Percentiles rank a stretch among this genome's conserved stretches.
These are phyloP conservation scores for Spinellus fusiger DNA, from an alignment of 192 early-diverging fungal genomes.

Conservation along the genomic window DNA sequence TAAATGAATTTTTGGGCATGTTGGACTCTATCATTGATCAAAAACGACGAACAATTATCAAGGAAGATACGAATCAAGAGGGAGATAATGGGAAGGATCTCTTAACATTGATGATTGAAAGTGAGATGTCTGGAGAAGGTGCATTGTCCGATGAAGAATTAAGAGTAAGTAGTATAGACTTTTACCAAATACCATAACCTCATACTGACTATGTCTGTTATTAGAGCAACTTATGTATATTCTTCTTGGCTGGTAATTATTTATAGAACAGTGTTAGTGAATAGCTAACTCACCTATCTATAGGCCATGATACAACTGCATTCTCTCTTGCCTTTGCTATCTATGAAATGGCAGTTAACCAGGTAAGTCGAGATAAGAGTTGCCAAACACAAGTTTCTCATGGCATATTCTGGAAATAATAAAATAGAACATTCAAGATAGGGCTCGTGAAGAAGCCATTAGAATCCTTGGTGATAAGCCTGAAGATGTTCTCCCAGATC, in stretches of 20 bases:
- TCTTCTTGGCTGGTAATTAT: conserved; percentile 53
- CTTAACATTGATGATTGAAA: conserved; percentile 28
- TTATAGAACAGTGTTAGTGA: no score
- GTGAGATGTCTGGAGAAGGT: conserved; percentile 7
- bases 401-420: conserved; percentile 5
- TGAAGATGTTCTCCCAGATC: conserved; percentile 41
- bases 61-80: background rate
- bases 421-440: conserved; percentile 52
- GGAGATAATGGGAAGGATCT: conserved; percentile 21
- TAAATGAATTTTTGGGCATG: conserved; percentile 6
- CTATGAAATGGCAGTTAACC: conserved; percentile 42
- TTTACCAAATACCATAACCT: background rate
- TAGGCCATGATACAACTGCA: conserved; percentile 55
- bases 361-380: no score
- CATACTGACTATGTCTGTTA: background rate
- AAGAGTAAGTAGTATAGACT: background rate
- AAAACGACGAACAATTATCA: background rate
- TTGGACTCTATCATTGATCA: conserved; percentile 10
- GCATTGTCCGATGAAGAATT: background rate
- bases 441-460: conserved; percentile 47
- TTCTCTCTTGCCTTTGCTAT: conserved; percentile 44
- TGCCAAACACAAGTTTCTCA: background rate
- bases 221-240: conserved; percentile 25
- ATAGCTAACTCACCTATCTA: no score
- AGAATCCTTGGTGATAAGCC: conserved; percentile 46